Evolutionary conservation across 148 eudicot genomes (phyloP).

Genomic region (Limonium bicolor): DNA sequence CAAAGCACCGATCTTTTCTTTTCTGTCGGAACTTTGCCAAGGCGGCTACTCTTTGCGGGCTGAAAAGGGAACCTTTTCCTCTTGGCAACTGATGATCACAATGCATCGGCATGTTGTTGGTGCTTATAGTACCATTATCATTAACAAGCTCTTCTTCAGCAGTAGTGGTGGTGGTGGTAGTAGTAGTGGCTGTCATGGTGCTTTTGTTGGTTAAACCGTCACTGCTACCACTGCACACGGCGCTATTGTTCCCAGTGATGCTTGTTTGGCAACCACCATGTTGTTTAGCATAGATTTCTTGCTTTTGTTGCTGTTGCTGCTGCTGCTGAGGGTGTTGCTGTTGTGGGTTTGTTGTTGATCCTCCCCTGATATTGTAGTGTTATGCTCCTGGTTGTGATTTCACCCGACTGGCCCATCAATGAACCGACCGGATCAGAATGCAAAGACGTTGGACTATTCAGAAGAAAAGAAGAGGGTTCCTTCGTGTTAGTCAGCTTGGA

Average conservation of each 20-base stretch:
- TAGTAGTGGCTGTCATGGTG: conserved; percentile 13
- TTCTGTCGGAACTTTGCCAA: conserved; percentile 30
- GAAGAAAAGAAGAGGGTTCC: conserved; percentile 21
- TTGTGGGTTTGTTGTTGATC: conserved; percentile 4
- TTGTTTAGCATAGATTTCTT: too few relatives aligned
- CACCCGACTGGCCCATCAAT: conserved; percentile 6
- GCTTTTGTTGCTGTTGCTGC: background rate
- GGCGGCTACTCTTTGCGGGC: conserved; percentile 34
- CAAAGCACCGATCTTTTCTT: conserved; percentile 34
- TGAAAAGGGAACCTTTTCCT: conserved; percentile 11
- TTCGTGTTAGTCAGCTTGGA: conserved; percentile 10
- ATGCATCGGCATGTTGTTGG: conserved; percentile 8
- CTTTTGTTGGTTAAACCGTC: conserved; percentile 7
- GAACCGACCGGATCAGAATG: conserved; percentile 21
- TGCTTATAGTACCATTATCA: conserved; percentile 4
- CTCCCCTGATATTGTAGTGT: background rate
- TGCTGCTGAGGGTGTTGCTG: too few relatives aligned
- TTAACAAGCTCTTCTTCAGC: conserved; percentile 10
- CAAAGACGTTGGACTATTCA: conserved; percentile 17
- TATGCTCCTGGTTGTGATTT: conserved; percentile 7
- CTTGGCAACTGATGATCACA: conserved; percentile 13
- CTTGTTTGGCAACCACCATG: background rate
- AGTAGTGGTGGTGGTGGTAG: background rate
- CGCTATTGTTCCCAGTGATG: conserved; percentile 10
- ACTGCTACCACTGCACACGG: conserved; percentile 9